Conservation (phyloP, 1,284 basidiomycete species). For the Tremellales sp. region DNA sequence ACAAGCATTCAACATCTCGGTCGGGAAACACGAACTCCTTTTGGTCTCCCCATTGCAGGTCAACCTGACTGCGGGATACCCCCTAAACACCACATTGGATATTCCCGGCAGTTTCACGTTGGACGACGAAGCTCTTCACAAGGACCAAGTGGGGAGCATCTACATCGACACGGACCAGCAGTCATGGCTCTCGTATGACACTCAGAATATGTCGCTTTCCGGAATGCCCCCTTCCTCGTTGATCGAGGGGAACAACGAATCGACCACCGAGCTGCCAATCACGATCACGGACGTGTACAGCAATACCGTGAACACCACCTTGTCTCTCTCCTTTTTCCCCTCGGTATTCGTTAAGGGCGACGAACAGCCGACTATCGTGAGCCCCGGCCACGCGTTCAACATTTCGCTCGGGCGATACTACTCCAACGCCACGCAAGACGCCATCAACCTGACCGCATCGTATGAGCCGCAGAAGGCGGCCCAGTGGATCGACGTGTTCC, state of each 20-base stretch:
- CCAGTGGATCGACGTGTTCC: slow-evolving; percentile 57
- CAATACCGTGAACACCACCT: slow-evolving; percentile 54
- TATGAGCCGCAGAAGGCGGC: slow-evolving; percentile 22
- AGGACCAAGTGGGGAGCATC: slow-evolving; percentile 15
- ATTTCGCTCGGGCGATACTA: slow-evolving; percentile 57
- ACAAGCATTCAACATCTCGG: slow-evolving; percentile 64
- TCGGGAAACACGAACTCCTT: slow-evolving; percentile 35
- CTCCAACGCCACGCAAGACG: slow-evolving; percentile 46
- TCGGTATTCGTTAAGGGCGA: slow-evolving; percentile 63
- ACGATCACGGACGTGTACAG: slow-evolving; percentile 63
- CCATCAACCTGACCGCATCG: slow-evolving; percentile 11
- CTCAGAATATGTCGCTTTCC: slow-evolving; percentile 55
- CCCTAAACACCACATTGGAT: slow-evolving; percentile 56
- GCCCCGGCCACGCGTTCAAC: slow-evolving; percentile 51
- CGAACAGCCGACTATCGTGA: slow-evolving; percentile 57
- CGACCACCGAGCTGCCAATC: slow-evolving; percentile 64
- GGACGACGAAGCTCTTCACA: slow-evolving; percentile 46
- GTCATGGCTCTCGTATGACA: slow-evolving; percentile 65
- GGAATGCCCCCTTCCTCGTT: slow-evolving; percentile 58
- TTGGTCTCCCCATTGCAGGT: slow-evolving; percentile 39
- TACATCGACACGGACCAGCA: slow-evolving; percentile 52
- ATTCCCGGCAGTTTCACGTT: slow-evolving; percentile 60
- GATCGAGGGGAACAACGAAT: slow-evolving; percentile 35
- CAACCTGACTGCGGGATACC: slow-evolving; percentile 62
- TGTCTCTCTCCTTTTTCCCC: slow-evolving; percentile 61